These are phyloP conservation scores for Hanseniaspora lachancei DNA, from an alignment of 805 yeast genomes.

Conservation along the genomic window DNA sequence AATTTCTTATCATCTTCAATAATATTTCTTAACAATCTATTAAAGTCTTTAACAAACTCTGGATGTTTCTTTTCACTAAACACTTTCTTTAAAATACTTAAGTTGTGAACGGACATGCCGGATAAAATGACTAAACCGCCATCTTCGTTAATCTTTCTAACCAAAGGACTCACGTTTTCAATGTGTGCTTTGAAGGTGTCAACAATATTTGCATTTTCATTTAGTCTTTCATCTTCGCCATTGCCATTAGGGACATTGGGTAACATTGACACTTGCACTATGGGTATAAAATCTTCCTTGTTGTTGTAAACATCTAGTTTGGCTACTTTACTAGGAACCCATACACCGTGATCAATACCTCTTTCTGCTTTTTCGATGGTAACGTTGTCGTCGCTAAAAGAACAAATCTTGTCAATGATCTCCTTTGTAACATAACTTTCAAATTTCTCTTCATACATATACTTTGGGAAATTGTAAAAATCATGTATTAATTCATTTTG, in stretches of 20 bases:
- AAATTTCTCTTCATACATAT: slow-evolving; percentile 51
- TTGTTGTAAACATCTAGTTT: slow-evolving; percentile 29
- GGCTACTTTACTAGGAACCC: slow-evolving; percentile 69
- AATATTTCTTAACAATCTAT: slow-evolving; percentile 31
- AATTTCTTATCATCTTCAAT: slow-evolving; percentile 20
- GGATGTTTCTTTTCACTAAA: not conserved
- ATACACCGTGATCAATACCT: slow-evolving; percentile 72
- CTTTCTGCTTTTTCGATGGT: slow-evolving; percentile 24
- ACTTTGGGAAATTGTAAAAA: slow-evolving; percentile 56
- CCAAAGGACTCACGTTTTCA: slow-evolving; percentile 39
- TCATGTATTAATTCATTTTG: slow-evolving; percentile 58
- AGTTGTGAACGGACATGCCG: slow-evolving; percentile 71
- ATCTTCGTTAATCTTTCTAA: slow-evolving; percentile 40
- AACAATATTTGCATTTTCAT: not conserved
- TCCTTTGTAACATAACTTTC: slow-evolving; percentile 26
- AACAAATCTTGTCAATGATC: slow-evolving; percentile 27
- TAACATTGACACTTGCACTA: slow-evolving; percentile 34
- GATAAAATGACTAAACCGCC: slow-evolving; percentile 47
- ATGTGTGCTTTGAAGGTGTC: slow-evolving; percentile 4
- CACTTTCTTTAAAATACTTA: slow-evolving; percentile 34
- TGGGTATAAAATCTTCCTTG: slow-evolving; percentile 20
- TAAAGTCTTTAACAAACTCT: slow-evolving; percentile 27
- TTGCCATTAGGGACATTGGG: slow-evolving; percentile 22
- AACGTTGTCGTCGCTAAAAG: slow-evolving; percentile 1
- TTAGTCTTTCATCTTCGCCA: not conserved